These are phyloP conservation scores for Colletotrichum simmondsii DNA, from an alignment of 2,329 filamentous ascomycete species.

Conservation along the genomic window DNA sequence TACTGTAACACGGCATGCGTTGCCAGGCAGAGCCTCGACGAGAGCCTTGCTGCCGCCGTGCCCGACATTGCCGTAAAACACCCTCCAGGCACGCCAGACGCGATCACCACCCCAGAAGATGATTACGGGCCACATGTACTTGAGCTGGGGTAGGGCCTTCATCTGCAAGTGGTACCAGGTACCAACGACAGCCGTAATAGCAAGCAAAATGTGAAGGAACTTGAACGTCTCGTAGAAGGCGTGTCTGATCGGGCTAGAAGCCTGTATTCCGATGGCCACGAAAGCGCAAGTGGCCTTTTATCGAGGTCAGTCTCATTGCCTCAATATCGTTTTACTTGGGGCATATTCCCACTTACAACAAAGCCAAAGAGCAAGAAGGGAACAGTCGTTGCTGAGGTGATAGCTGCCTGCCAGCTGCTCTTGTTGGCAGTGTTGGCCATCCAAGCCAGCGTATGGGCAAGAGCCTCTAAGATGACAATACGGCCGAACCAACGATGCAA, in stretches of 20 bases:
- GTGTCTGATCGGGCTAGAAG: constrained; percentile 77
- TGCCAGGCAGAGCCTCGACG: constrained; percentile 80
- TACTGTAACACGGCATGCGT: constrained; percentile 78
- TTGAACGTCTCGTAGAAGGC: constrained; percentile 86
- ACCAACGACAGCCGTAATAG: constrained; percentile 68
- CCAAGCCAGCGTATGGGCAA: constrained; percentile 74
- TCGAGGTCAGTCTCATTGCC: constrained; percentile 34
- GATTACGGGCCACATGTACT: constrained; percentile 70
- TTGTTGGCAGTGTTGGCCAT: constrained; percentile 53
- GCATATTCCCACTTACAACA: constrained; percentile 60
- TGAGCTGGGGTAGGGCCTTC: constrained; percentile 63
- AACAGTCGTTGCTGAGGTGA: constrained; percentile 47
- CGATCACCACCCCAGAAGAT: constrained; percentile 77
- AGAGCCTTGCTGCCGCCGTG: constrained; percentile 74
- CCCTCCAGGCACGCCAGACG: constrained; percentile 64
- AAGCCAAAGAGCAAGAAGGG: constrained; percentile 71
- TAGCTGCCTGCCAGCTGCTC: constrained; percentile 60
- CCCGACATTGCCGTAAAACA: constrained; percentile 75
- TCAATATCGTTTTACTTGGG: background rate
- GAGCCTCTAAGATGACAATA: constrained; percentile 76
- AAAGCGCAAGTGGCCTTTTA: constrained; percentile 68
- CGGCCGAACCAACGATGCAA: constrained; percentile 85
- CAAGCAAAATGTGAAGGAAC: constrained; percentile 74
- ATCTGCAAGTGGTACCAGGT: constrained; percentile 75
- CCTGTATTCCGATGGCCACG: constrained; percentile 73